These are phyloP conservation scores for Thraustochytrium sp. DNA, from an alignment of 352 stramenopile species.

Conservation along the genomic window DNA sequence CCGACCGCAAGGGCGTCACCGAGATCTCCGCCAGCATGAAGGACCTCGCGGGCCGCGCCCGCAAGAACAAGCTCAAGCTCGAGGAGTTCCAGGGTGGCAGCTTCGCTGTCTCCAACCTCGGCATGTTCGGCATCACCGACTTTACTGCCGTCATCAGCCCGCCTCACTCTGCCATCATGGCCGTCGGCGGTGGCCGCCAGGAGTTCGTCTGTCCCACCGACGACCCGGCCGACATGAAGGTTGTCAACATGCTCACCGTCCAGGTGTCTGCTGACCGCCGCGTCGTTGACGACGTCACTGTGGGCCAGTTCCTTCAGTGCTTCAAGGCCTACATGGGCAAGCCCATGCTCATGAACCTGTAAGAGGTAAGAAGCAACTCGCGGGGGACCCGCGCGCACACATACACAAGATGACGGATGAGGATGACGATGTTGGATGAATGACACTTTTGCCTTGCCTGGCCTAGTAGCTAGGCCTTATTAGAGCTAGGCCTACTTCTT, in stretches of 20 bases:
- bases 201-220: constrained; percentile 50
- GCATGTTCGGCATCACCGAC: constrained; percentile 96
- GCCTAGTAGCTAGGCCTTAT: too few species aligned
- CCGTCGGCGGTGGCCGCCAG: constrained; percentile 84
- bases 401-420: too few species aligned
- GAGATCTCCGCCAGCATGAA: constrained; percentile 90
- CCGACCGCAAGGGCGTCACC: constrained; percentile 84
- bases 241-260: constrained; percentile 87
- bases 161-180: constrained; percentile 96
- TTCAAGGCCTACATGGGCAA: constrained; percentile 89
- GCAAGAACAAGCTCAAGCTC: constrained; percentile 92
- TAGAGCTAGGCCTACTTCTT: too few species aligned
- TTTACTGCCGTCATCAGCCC: constrained; percentile 98
- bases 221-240: constrained; percentile 61
- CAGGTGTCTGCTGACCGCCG: constrained; percentile 91
- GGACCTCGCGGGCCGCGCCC: constrained; percentile 89
- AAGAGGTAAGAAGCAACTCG: too few species aligned
- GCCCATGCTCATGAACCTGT: constrained; percentile 42
- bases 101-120: constrained; percentile 98
- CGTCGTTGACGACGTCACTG: constrained; percentile 93
- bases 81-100: constrained; percentile 98
- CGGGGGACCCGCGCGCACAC: too few species aligned
- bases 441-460: too few species aligned
- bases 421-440: too few species aligned
- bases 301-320: constrained; percentile 85